Evolutionary conservation across 1,284 basidiomycete genomes (phyloP).

Genomic region (Macrocystidia cucumis): DNA sequence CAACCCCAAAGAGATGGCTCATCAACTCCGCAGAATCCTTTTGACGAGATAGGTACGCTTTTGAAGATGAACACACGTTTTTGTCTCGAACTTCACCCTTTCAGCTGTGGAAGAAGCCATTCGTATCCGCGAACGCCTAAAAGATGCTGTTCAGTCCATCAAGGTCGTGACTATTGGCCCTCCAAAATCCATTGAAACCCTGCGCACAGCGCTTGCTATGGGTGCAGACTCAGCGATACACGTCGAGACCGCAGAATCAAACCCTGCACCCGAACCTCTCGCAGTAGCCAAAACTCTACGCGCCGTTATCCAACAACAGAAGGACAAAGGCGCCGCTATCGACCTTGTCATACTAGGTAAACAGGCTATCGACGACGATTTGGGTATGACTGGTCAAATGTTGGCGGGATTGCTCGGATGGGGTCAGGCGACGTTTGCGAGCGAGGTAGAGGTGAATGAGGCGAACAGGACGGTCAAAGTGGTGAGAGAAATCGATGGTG

Average conservation of each 20-base stretch:
- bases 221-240: slow-evolving; percentile 94
- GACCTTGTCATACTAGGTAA: slow-evolving; percentile 97
- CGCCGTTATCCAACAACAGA: slow-evolving; percentile 68
- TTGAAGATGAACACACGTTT: no score
- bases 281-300: slow-evolving; percentile 82
- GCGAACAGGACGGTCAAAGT: slow-evolving; percentile 67
- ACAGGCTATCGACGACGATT: slow-evolving; percentile 97
- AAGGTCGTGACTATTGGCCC: slow-evolving; percentile 92
- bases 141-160: slow-evolving; percentile 75
- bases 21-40: slow-evolving; percentile 72
- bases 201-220: slow-evolving; percentile 96
- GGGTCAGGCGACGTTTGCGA: slow-evolving; percentile 95
- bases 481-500: slow-evolving; percentile 93
- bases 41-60: slow-evolving; percentile 88
- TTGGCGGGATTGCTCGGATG: slow-evolving; percentile 89
- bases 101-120: slow-evolving; percentile 98
- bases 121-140: slow-evolving; percentile 80
- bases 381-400: slow-evolving; percentile 98
- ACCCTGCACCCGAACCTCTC: slow-evolving; percentile 75
- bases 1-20: background rate
- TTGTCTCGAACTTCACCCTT: no score
- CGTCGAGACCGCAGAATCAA: slow-evolving; percentile 75
- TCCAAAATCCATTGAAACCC: slow-evolving; percentile 82
- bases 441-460: slow-evolving; percentile 77
- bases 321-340: slow-evolving; percentile 56